Percentiles rank a stretch among this genome's conserved stretches.
Conservation (phyloP, 2,329 filamentous ascomycete genomes). For the Aspergillus pseudonomiae region DNA sequence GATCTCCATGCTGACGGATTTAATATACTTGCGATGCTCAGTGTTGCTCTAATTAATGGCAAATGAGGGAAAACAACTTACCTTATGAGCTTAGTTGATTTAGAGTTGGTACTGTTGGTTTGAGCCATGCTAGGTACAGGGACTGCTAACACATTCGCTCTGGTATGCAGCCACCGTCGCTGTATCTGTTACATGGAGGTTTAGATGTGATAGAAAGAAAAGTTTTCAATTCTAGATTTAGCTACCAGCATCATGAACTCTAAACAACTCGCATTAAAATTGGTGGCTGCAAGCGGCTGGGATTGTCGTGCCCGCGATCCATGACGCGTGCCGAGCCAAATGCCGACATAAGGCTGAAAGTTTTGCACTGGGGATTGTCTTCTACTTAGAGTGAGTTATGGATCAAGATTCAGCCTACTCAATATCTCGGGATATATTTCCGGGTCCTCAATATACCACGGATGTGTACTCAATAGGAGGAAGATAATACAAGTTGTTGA, state of each 20-base stretch:
- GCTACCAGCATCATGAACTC: neutral
- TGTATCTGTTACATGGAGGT: neutral
- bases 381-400: neutral
- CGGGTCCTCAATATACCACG: neutral
- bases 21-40: constrained; percentile 11
- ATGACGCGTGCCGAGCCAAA: constrained; percentile 27
- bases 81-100: constrained; percentile 13
- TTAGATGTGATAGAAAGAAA: neutral
- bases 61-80: neutral
- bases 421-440: neutral
- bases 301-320: constrained; percentile 23
- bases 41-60: neutral
- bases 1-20: constrained; percentile 26
- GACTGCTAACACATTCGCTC: neutral
- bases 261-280: neutral
- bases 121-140: constrained; percentile 14
- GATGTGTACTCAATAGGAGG: neutral
- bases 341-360: constrained; percentile 20
- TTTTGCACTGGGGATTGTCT: neutral
- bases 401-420: neutral
- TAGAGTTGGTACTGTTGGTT: constrained; percentile 2
- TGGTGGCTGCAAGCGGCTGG: constrained; percentile 23
- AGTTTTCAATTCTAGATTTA: neutral
- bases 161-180: neutral
- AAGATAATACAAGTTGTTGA: neutral